A percentile compares a stretch with the other conserved stretches of the same genome.
These are phyloP conservation scores for Ustilago lituana DNA, from an alignment of 1,284 basidiomycete species.

Conservation along the genomic window DNA sequence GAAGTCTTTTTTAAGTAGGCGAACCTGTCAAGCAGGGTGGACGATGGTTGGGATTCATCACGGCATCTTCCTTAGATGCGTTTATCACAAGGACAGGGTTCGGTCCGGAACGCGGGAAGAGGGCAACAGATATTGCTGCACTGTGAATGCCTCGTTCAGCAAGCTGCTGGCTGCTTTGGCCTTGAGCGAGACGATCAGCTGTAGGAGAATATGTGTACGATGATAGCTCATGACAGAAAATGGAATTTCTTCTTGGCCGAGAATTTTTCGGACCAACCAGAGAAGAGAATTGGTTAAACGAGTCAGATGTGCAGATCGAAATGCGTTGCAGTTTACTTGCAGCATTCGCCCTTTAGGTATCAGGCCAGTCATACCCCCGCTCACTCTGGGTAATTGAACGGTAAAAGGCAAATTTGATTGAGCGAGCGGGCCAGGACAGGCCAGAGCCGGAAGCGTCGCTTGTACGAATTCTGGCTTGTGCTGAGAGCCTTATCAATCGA, in stretches of 20 bases:
- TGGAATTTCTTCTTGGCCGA: conserved; percentile 8
- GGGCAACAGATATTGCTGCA: too few species aligned
- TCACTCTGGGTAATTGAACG: conserved; percentile 36
- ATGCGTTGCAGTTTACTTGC: conserved; percentile 2
- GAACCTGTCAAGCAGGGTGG: too few species aligned
- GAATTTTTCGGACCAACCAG: conserved; percentile 10
- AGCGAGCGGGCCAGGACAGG: too few species aligned
- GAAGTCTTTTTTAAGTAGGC: too few species aligned
- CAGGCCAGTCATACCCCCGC: background rate
- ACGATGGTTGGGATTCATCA: too few species aligned
- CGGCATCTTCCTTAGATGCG: too few species aligned
- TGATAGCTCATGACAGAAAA: background rate
- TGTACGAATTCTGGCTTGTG: conserved; percentile 12
- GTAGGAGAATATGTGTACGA: too few species aligned
- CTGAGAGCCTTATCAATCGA: conserved; percentile 24
- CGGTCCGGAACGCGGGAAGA: too few species aligned
- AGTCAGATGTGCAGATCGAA: conserved; percentile 24
- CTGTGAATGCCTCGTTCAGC: background rate
- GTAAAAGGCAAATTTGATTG: conserved; percentile 4
- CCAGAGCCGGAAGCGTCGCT: too few species aligned
- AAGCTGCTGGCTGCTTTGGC: conserved; percentile 2
- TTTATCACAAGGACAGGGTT: background rate
- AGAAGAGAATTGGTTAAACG: conserved; percentile 8
- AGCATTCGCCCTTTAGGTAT: background rate
- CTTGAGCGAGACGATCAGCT: background rate